Percentiles rank a stretch among this genome's conserved stretches.
These are phyloP conservation scores for Daldinia bambusicola DNA, from an alignment of 495 filamentous ascomycete genomes.

Conservation along the genomic window DNA sequence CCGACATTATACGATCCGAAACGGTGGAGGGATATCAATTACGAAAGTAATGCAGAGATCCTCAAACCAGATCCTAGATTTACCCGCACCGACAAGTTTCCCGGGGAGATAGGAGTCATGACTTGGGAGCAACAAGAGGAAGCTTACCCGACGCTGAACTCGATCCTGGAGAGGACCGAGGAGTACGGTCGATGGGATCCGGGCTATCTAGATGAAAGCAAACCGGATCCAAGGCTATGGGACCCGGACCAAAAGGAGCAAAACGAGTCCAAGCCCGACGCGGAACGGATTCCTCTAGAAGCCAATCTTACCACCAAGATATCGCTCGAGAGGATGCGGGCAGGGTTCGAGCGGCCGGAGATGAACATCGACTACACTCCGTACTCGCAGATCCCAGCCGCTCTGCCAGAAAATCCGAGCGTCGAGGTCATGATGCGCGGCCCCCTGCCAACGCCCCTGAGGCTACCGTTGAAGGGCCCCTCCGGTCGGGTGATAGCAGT, in stretches of 20 bases:
- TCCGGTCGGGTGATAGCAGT: slow-evolving; percentile 10
- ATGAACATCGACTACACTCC: slow-evolving; percentile 2
- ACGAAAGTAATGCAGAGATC: not conserved
- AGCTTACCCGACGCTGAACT: slow-evolving; percentile 36
- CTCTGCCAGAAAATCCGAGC: slow-evolving; percentile 16
- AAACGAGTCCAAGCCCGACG: slow-evolving; percentile 14
- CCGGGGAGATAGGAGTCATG: slow-evolving; percentile 19
- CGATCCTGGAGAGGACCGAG: slow-evolving; percentile 1
- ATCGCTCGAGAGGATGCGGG: slow-evolving; percentile 29
- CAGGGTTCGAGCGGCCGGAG: slow-evolving; percentile 2
- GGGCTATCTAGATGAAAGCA: not conserved
- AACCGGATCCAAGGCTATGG: slow-evolving; percentile 19
- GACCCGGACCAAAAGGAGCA: slow-evolving; percentile 27
- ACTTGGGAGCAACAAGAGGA: slow-evolving; percentile 37
- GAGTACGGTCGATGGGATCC: slow-evolving; percentile 36
- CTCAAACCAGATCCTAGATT: not conserved
- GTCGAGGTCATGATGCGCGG: slow-evolving; percentile 36
- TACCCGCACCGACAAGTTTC: not conserved
- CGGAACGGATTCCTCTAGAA: slow-evolving; percentile 12
- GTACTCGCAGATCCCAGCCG: slow-evolving; percentile 22
- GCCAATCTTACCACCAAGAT: slow-evolving; percentile 29
- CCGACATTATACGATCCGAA: slow-evolving; percentile 23
- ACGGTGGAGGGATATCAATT: slow-evolving; percentile 18
- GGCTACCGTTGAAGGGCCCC: not conserved
- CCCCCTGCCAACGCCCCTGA: slow-evolving; percentile 10